Base-by-base conservation (phyloP, 208 protist species). In the Tritrichomonas foetus region DNA sequence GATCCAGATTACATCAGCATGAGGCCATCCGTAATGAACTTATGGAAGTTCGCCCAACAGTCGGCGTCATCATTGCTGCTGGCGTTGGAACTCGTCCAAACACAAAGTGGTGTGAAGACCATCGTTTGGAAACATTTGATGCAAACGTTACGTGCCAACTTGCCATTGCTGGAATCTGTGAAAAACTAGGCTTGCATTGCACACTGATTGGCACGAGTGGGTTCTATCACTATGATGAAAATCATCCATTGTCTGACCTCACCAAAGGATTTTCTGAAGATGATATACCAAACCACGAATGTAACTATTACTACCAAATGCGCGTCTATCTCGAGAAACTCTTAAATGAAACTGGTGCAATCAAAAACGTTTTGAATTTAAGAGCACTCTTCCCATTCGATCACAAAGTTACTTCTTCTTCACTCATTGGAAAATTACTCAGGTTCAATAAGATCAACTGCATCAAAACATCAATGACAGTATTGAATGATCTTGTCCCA, bases 31-130 rank as follows among this genome's bases (percentile, higher is more conserved):
- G 22, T 39, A 89, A 89, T 30, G 78, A 89, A 89, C 3, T 89
- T 20, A 25, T 25, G 3, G 9, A 53, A 2, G 57, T 89, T 39
- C 2, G 8, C 0, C 78, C 78, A 89, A 33, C 44, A 36, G 44
- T 89, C 20, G 33, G n/a, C 3, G 78, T 89, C 11, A 89, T 89
- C 16, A 61, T 53, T 39, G 41, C 78, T n/a, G 78, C 78, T 9
- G 78, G 78, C 9, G 47, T 89, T 16, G 78, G 78, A 14, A 89
- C 78, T 5, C 41, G 47, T 5, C 78, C 78, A 33, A 89, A 89
- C 47, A 61, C 78, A 1, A 89, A 57, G 47, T 89, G 78, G 78
- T 89, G 78, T 33, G 47, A 89, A 3, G 78, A 89, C 47, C 78
- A 89, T 36, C 78, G 39, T 20, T 2, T 89, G 0, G 78, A 89